Evolutionary conservation across 345 rosid species (phyloP).

Genomic region (Dovyalis caffra): DNA sequence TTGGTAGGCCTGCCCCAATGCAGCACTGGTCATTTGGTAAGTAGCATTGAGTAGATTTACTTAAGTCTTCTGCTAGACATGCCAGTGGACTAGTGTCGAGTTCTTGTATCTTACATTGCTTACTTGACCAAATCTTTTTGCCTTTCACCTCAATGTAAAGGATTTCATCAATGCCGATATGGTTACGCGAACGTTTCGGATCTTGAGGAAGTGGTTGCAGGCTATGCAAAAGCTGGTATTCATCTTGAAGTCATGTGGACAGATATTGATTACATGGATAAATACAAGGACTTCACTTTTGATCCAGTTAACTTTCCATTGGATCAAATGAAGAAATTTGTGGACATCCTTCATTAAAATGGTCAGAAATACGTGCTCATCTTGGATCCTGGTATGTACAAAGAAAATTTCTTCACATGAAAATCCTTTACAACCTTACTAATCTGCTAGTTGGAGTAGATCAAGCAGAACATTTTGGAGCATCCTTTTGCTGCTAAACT

Average conservation of each 20-base stretch:
- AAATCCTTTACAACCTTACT: no score
- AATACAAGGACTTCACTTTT: conserved; percentile 61
- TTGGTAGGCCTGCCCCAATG: conserved; percentile 80
- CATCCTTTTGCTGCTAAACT: no score
- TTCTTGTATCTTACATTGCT: no score
- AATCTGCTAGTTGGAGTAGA: no score
- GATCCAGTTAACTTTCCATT: conserved; percentile 59
- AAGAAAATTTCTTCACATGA: no score
- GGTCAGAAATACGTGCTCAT: conserved; percentile 63
- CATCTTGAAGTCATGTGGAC: conserved; percentile 87
- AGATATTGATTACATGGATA: conserved; percentile 79
- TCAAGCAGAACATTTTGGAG: no score
- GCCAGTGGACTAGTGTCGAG: no score
- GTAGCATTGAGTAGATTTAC: no score
- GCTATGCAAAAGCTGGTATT: conserved; percentile 64
- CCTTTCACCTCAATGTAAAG: conserved; percentile 18
- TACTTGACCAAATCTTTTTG: no score
- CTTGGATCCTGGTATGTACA: conserved; percentile 54
- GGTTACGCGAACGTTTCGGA: conserved; percentile 64
- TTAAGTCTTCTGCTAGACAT: conserved; percentile 9
- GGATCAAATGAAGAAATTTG: conserved; percentile 43
- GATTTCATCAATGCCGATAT: conserved; percentile 71
- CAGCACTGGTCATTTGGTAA: conserved; percentile 82
- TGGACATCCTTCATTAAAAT: conserved; percentile 44
- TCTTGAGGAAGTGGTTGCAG: conserved; percentile 54